phyloP scores from a whole-genome alignment of 768 basidiomycete species.

The Lepiota venenata region DNA sequence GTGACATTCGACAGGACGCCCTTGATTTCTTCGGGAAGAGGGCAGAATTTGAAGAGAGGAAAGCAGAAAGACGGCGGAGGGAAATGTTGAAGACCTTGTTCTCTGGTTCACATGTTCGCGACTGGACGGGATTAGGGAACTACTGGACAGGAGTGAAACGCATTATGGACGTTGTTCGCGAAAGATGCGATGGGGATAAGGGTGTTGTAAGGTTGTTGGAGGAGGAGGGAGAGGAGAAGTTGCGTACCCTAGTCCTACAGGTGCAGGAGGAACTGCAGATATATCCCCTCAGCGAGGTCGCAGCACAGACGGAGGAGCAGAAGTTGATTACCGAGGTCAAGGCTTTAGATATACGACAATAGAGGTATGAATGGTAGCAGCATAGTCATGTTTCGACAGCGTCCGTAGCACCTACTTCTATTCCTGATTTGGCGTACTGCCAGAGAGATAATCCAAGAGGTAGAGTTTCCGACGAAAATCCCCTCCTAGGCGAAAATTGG shows the following conservation, averaged over 20 bases:
- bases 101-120: conserved; percentile 46
- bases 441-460: not conserved
- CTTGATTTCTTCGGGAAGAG: conserved; percentile 50
- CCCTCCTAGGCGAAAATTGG: too few relatives aligned
- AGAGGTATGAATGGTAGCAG: too few relatives aligned
- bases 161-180: conserved; percentile 50
- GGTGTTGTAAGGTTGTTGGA: conserved; percentile 36
- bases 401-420: too few relatives aligned
- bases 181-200: conserved; percentile 43
- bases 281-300: not conserved
- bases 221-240: conserved; percentile 31
- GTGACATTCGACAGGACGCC: conserved; percentile 37
- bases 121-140: conserved; percentile 47
- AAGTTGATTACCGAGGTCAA: not conserved
- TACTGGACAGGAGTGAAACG: conserved; percentile 43
- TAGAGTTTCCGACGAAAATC: not conserved
- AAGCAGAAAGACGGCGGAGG: conserved; percentile 23
- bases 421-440: too few relatives aligned
- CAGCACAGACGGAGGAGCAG: too few relatives aligned
- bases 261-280: conserved; percentile 31
- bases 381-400: too few relatives aligned
- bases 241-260: conserved; percentile 35
- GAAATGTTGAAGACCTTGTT: conserved; percentile 40
- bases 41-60: conserved; percentile 40
- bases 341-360: not conserved